phyloP scores from a whole-genome alignment of 495 filamentous ascomycete species.

The Podospora conica region DNA sequence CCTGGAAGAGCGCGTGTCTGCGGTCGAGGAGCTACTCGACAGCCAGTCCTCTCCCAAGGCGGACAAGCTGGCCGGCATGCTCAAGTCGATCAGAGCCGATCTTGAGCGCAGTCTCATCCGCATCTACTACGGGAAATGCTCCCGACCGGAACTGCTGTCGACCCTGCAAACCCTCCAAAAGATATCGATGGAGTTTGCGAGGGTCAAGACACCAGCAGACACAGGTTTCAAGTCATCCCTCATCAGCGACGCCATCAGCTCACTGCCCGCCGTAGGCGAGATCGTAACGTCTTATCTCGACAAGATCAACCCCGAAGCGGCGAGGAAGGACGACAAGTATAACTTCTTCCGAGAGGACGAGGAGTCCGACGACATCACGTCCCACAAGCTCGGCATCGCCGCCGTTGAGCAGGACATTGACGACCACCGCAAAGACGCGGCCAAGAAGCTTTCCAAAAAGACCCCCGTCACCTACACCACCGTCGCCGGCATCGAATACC shows the following conservation, averaged over 20 bases:
- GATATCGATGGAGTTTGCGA: slow-evolving; percentile 66
- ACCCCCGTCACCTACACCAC: slow-evolving; percentile 67
- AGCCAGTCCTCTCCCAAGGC: slow-evolving; percentile 56
- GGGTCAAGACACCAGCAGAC: slow-evolving; percentile 57
- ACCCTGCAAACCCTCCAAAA: slow-evolving; percentile 79
- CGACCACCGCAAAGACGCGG: slow-evolving; percentile 65
- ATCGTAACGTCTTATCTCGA: slow-evolving; percentile 69
- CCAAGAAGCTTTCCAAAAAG: slow-evolving; percentile 61
- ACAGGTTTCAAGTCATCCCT: slow-evolving; percentile 68
- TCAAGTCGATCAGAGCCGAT: slow-evolving; percentile 69
- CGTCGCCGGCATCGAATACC: slow-evolving; percentile 85
- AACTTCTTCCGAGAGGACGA: slow-evolving; percentile 82
- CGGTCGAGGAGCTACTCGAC: slow-evolving; percentile 82
- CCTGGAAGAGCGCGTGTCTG: slow-evolving; percentile 77
- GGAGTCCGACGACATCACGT: slow-evolving; percentile 77
- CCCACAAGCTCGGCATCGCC: slow-evolving; percentile 87
- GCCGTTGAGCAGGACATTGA: slow-evolving; percentile 82
- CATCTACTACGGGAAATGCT: slow-evolving; percentile 95
- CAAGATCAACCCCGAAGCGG: slow-evolving; percentile 79
- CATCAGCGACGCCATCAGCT: slow-evolving; percentile 65
- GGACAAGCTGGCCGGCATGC: slow-evolving; percentile 64
- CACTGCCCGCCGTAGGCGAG: slow-evolving; percentile 68
- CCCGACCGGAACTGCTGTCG: slow-evolving; percentile 79
- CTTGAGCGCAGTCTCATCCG: slow-evolving; percentile 88
- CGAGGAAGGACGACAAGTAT: slow-evolving; percentile 85